Evolutionary conservation across 169 alveolate genomes (phyloP).

Genomic region (Eimeria acervulina): DNA sequence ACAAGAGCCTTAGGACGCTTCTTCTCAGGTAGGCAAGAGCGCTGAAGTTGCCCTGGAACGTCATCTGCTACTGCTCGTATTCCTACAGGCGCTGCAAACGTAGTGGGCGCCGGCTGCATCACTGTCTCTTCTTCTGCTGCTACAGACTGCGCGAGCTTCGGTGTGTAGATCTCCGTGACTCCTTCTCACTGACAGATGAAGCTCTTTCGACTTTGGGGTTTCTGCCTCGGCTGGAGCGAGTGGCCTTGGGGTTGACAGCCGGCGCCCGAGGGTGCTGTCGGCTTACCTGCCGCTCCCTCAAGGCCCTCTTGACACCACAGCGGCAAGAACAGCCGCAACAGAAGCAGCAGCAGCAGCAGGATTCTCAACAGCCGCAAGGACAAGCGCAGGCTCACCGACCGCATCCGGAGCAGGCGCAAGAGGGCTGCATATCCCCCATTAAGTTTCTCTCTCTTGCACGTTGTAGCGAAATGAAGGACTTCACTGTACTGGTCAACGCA

Average conservation of each 20-base stretch:
- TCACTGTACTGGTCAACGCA: slow-evolving; percentile 49
- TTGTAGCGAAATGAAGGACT: slow-evolving; percentile 73
- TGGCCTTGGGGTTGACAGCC: slow-evolving; percentile 67
- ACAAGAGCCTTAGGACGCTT: slow-evolving; percentile 61
- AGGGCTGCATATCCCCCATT: slow-evolving; percentile 46
- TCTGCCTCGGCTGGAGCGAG: slow-evolving; percentile 62
- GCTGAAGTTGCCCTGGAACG: background rate
- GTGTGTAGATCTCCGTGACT: slow-evolving; percentile 56
- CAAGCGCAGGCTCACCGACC: background rate
- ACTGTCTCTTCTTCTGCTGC: background rate
- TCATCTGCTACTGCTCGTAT: background rate
- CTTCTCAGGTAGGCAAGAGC: slow-evolving; percentile 42
- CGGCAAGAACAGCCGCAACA: slow-evolving; percentile 40
- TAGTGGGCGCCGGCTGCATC: background rate
- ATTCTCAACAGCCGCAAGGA: slow-evolving; percentile 11
- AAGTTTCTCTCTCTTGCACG: slow-evolving; percentile 60
- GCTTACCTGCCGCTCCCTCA: slow-evolving; percentile 53
- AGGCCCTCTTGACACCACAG: slow-evolving; percentile 64
- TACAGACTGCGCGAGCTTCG: slow-evolving; percentile 72
- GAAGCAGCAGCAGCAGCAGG: slow-evolving; percentile 22
- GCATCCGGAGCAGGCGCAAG: background rate
- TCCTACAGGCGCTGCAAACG: background rate
- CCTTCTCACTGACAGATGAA: slow-evolving; percentile 65
- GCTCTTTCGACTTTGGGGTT: slow-evolving; percentile 47
- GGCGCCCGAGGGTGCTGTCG: slow-evolving; percentile 77